A percentile compares a stretch with the other conserved stretches of the same genome.
phyloP scores from a whole-genome alignment of 2,329 filamentous ascomycete species.

The Pseudocercospora vitis region DNA sequence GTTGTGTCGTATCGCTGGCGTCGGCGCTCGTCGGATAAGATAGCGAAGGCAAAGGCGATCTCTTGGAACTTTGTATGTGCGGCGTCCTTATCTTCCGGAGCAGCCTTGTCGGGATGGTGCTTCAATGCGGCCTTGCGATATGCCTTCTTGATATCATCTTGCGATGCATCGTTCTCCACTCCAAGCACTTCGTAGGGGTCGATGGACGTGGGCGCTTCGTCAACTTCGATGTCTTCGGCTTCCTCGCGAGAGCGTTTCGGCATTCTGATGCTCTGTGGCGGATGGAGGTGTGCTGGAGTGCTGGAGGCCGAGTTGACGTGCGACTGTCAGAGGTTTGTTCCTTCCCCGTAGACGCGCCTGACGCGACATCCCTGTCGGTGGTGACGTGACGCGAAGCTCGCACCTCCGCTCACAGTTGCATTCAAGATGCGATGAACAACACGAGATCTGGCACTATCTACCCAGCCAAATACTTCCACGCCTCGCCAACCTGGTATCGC shows the following conservation, averaged over 20 bases:
- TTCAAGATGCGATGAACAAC: constrained; percentile 41
- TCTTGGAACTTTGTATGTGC: constrained; percentile 84
- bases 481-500: constrained; percentile 60
- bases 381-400: constrained; percentile 12
- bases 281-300: background rate
- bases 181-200: constrained; percentile 78
- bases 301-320: background rate
- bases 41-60: constrained; percentile 89
- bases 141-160: constrained; percentile 80
- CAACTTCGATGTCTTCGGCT: constrained; percentile 47
- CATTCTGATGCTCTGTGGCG: constrained; percentile 18
- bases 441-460: constrained; percentile 43
- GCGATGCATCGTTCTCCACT: constrained; percentile 65
- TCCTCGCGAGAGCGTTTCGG: constrained; percentile 16
- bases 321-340: background rate
- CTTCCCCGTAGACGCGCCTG: background rate
- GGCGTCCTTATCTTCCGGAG: constrained; percentile 62
- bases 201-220: constrained; percentile 65
- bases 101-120: constrained; percentile 65
- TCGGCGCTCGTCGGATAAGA: constrained; percentile 79
- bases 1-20: constrained; percentile 87
- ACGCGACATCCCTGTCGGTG: constrained; percentile 8
- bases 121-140: constrained; percentile 89
- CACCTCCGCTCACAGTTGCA: background rate
- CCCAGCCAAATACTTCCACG: constrained; percentile 59